Base-by-base conservation (phyloP, 257 asterid species). In the Scutellaria galericulata region DNA sequence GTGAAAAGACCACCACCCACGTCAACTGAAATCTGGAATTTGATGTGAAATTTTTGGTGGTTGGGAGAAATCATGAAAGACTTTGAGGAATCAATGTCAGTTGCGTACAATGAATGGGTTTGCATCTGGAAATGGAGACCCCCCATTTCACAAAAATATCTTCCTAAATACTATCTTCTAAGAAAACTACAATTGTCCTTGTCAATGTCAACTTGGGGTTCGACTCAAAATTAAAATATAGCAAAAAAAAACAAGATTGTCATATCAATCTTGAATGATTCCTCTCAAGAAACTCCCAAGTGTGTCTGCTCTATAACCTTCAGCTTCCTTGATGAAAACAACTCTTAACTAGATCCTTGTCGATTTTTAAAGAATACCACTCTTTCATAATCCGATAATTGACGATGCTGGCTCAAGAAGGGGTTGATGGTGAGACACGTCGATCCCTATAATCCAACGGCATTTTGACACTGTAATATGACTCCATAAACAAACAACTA, bases 251-350 rank as follows among this genome's bases (percentile, higher is more conserved):
- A 45, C 20, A 66, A 72, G 60, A 60, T 31, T 62, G 6, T n/a
- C 24, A 31, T 68, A 68, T 58, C 66, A 66, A 58, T 72, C 78
- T 72, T 66, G 71, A 72, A 71, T 66, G 58, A 64, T 58, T 59
- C 81, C 58, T 35, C 27, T 44, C 27, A 47, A 22, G 46, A 15
- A 55, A 24, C 63, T 13, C 2, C 74, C 62, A 13, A 46, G 53
- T 61, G 58, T 55, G 55, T 76, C 53, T 42, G 41, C 57, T 27
- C 69, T 31, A 39, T 15, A 52, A 76, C 63, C 70, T 13, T n/a
- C 59, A 62, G 20, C 72, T 62, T 41, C 15, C 45, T 54, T 42
- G 46, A 39, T 50, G 22, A 44, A 18, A 64, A 64, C 15, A 14
- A 5, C 39, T 60, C 66, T 40, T 39, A 60, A 50, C 65, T 14